These are phyloP conservation scores for Penicillium goetzii DNA, from an alignment of 495 filamentous ascomycete genomes.

Conservation along the genomic window DNA sequence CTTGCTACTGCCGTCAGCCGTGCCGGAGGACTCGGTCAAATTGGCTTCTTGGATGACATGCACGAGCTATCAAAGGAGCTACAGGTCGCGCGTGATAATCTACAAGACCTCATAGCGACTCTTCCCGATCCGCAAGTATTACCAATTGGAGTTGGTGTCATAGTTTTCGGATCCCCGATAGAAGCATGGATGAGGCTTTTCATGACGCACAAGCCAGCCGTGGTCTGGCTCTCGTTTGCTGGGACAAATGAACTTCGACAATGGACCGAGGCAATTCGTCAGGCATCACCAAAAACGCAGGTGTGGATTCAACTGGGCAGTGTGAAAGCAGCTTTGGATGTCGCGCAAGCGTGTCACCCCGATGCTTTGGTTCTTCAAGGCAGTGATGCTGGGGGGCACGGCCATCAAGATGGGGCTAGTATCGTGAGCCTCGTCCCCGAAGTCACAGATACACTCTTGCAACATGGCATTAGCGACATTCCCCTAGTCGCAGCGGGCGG, in stretches of 20 bases:
- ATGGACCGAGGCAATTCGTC: constrained; percentile 16
- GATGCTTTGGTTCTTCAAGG: constrained; percentile 75
- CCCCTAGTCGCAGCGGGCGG: constrained; percentile 71
- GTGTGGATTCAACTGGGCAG: constrained; percentile 75
- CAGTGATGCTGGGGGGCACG: constrained; percentile 74
- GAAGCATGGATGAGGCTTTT: constrained; percentile 19
- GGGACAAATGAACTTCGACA: constrained; percentile 4
- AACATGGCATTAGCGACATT: constrained; percentile 34
- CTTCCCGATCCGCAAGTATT: constrained; percentile 6
- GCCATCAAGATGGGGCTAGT: constrained; percentile 58
- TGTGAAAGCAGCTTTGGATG: constrained; percentile 57
- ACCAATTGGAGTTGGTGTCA: constrained; percentile 18
- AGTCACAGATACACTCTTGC: constrained; percentile 54
- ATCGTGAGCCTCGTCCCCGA: constrained; percentile 61
- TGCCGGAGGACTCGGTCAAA: constrained; percentile 18
- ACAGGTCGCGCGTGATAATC: neutral
- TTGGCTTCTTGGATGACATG: constrained; percentile 20
- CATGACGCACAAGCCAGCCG: constrained; percentile 13
- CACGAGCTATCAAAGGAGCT: constrained; percentile 13
- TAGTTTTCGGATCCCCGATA: constrained; percentile 20
- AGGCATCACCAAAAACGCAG: constrained; percentile 39
- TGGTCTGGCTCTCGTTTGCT: constrained; percentile 21
- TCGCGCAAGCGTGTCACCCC: constrained; percentile 42
- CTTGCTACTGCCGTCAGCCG: constrained; percentile 15
- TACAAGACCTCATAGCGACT: constrained; percentile 3